phyloP scores from a whole-genome alignment of 2,329 filamentous ascomycete species.

The Tolypocladium pustulatum region DNA sequence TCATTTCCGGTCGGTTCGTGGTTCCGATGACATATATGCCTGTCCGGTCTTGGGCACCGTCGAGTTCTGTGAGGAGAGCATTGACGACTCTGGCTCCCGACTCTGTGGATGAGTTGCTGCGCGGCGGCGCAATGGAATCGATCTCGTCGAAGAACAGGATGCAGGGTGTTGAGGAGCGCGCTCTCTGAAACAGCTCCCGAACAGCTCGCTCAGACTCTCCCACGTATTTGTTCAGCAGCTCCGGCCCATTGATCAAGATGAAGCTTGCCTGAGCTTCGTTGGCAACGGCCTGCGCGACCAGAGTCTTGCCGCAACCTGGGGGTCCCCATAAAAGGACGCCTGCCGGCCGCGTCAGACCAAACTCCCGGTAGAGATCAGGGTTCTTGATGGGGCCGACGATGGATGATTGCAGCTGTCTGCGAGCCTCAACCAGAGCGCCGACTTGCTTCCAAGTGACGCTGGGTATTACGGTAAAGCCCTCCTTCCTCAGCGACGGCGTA shows the following conservation, averaged over 20 bases:
- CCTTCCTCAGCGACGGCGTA: conserved; percentile 59
- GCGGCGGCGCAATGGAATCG: conserved; percentile 79
- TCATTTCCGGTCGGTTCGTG: conserved; percentile 92
- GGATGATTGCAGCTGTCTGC: conserved; percentile 70
- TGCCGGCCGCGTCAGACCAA: conserved; percentile 71
- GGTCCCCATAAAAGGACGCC: conserved; percentile 95
- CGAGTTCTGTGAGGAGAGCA: conserved; percentile 85
- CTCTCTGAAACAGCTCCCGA: conserved; percentile 81
- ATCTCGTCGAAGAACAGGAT: conserved; percentile 98
- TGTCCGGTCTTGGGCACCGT: conserved; percentile 67
- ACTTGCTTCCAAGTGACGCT: conserved; percentile 90
- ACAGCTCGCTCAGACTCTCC: conserved; percentile 92
- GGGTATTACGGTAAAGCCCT: conserved; percentile 91
- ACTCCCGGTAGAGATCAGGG: conserved; percentile 63
- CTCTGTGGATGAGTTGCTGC: conserved; percentile 70
- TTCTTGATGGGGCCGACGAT: conserved; percentile 84
- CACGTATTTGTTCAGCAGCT: conserved; percentile 94
- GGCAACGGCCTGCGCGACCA: conserved; percentile 91
- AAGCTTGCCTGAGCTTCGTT: conserved; percentile 96
- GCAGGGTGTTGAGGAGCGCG: conserved; percentile 77
- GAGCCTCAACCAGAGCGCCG: conserved; percentile 70
- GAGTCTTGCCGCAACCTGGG: conserved; percentile 91
- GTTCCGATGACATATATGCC: conserved; percentile 93
- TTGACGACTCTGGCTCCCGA: conserved; percentile 86
- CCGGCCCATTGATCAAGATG: conserved; percentile 94